Conservation (phyloP, 2,329 filamentous ascomycete genomes). For the Cordyceps militaris region DNA sequence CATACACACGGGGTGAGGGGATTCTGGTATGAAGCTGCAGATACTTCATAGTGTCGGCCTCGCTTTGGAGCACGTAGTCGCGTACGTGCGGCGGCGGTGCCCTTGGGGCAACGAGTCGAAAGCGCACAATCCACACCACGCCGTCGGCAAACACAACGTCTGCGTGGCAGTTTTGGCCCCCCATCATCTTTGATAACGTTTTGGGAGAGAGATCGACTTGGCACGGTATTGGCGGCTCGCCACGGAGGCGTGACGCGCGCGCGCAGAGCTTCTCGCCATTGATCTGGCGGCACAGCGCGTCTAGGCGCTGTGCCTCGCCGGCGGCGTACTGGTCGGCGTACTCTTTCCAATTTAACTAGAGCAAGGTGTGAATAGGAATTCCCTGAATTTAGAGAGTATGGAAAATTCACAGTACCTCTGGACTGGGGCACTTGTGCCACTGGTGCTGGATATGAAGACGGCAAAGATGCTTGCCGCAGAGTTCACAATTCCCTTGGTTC, state of each 20-base stretch:
- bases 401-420: conserved; percentile 19
- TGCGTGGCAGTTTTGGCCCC: conserved; percentile 22
- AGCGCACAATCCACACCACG: conserved; percentile 21
- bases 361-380: background rate
- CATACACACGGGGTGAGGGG: conserved; percentile 28
- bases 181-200: conserved; percentile 20
- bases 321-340: conserved; percentile 17
- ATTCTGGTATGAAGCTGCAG: conserved; percentile 20
- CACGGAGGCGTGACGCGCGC: conserved; percentile 16
- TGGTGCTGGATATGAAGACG: conserved; percentile 17
- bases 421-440: conserved; percentile 11
- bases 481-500: conserved; percentile 19
- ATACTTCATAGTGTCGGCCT: conserved; percentile 21
- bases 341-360: conserved; percentile 14
- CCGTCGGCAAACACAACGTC: conserved; percentile 23
- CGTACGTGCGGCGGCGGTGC: conserved; percentile 19
- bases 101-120: conserved; percentile 16
- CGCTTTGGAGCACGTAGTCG: conserved; percentile 22
- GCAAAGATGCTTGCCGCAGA: conserved; percentile 22
- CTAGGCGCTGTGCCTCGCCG: conserved; percentile 16
- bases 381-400: background rate
- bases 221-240: conserved; percentile 14
- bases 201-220: conserved; percentile 17
- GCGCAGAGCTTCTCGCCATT: conserved; percentile 16
- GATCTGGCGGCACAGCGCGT: conserved; percentile 15